Base-by-base conservation (phyloP, 2,329 filamentous ascomycete species). In the Fusarium decemcellulare region DNA sequence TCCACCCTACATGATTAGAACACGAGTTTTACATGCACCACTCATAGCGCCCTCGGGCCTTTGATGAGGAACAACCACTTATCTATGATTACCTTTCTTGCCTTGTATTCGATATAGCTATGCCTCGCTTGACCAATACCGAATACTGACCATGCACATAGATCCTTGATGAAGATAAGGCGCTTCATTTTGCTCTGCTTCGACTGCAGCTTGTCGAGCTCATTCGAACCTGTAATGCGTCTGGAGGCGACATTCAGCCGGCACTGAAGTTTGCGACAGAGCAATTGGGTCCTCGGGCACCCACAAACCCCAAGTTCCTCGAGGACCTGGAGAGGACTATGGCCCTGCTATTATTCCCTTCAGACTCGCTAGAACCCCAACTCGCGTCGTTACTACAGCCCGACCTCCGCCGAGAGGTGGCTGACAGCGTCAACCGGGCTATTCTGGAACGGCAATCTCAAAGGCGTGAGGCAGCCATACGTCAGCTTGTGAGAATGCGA, bases 11-110 rank as follows among this genome's bases (percentile, higher is more conserved):
- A 95, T 96, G 96, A 99, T 99, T 97, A 97, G 86, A 93, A 86
- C 77, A 80, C 77, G 85, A 88, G 87, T 92, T 95, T 90, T 97
- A 87, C 95, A 99, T 99, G 96, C 96, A 99, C 96, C 96, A 99
- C 96, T 94, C 96, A 94, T 96, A 98, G 89, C 86, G 86, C 87
- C 90, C 90, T 88, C 86, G 86, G 89, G 90, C 91, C 89, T 83
- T 89, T 96, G 96, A 97, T 97, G 95, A 98, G 88, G 90, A 90
- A 91, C 86, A 89, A 88, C 87, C 87, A 90, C 87, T 83, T 83
- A 82, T 79, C 81, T 77, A 81, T 82, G 80, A 83, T 69, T 71
- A 18, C 46, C 30, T 14, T 62, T 71, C 51, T 47, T 30, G 50
- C 48, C 14, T 36, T 43, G 23, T 23, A 23, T 65, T 40, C 43